A percentile compares a stretch with the other conserved stretches of the same genome.
phyloP scores from a whole-genome alignment of 345 rosid species.

The Raphanus sativus region DNA sequence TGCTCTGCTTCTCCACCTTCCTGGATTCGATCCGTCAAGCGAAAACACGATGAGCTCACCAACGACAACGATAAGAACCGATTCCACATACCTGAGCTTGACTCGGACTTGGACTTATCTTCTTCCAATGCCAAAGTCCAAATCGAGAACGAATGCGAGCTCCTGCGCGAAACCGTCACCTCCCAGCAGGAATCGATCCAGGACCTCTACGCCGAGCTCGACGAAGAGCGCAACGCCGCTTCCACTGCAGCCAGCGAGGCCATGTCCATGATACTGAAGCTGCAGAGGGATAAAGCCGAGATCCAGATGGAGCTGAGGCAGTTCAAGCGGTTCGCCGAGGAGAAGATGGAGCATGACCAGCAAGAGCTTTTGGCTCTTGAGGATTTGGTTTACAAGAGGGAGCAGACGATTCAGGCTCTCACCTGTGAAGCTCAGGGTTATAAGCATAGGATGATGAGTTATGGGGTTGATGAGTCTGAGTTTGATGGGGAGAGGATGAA shows the following conservation, averaged over 20 bases:
- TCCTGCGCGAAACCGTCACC: conserved; percentile 70
- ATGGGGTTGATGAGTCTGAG: conserved; percentile 72
- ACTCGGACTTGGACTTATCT: conserved; percentile 24
- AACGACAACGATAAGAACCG: conserved; percentile 40
- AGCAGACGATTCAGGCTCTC: conserved; percentile 77
- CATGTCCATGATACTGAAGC: conserved; percentile 94
- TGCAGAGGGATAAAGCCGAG: conserved; percentile 98
- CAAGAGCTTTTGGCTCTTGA: conserved; percentile 70
- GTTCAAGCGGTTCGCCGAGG: conserved; percentile 85
- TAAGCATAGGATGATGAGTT: conserved; percentile 95
- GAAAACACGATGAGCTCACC: conserved; percentile 66
- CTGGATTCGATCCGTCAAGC: conserved; percentile 71
- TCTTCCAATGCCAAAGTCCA: conserved; percentile 61
- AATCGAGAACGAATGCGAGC: conserved; percentile 74
- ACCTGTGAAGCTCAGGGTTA: conserved; percentile 86
- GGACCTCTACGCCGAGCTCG: conserved; percentile 69
- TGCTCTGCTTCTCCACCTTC: conserved; percentile 44
- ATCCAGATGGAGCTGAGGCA: conserved; percentile 90
- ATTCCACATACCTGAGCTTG: conserved; percentile 58
- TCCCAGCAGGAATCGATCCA: conserved; percentile 74
- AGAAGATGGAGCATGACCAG: conserved; percentile 93
- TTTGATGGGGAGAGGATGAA: conserved; percentile 53
- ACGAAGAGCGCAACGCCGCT: conserved; percentile 93
- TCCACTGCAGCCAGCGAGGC: conserved; percentile 95
- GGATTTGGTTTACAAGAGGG: conserved; percentile 85